Evolutionary conservation across 2,329 filamentous ascomycete genomes (phyloP), one percentile per base, ranked within the genome.

Genomic region (Biscogniauxia mediterranea): DNA sequence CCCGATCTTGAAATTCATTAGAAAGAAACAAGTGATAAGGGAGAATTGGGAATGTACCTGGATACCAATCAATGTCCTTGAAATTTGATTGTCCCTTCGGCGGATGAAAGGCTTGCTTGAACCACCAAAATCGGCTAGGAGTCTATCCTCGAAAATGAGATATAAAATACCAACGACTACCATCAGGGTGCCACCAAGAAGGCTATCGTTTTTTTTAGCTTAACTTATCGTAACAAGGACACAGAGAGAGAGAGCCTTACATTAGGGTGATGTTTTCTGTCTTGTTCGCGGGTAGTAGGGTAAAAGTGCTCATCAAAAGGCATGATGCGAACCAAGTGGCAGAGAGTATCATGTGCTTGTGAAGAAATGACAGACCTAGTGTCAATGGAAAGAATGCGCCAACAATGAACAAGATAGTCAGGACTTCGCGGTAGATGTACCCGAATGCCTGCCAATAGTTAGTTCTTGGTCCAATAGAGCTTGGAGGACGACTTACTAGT

Each of bases 371-470:
- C 25, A 83, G 70, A 0, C 95, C 94, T 67, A 95, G 90, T 0
- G 87, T 80, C 0, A 83, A 68, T 0, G 95, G 95, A 91, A 93
- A 99, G 52, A 90, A 81, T 0, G 88, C 85, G 3, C 86, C 93
- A 3, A 93, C 67, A 25, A 93, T 70, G 71, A 93, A 99, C 59
- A 94, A 85, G 0, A 86, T 79, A 0, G 94, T 97, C 68, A 96
- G 89, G 23, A 98, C 87, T 71, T 97, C 90, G 50, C 95, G 89
- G 69, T 94, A 85, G 60, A 96, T 96, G 74, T 99, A 99, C 56
- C 92, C 93, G 77, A 96, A 82, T 21, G 95, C 93, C 91, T 95
- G 59, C 25, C 0, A 52, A 1, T 2, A 52, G 49, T 64, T 62
- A 64, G 54, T 11, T 38, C 46, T 9, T 54, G 42, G 38, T 13